These are phyloP conservation scores for Neoascochyta sp. DNA, from an alignment of 2,329 filamentous ascomycete genomes.

Conservation along the genomic window DNA sequence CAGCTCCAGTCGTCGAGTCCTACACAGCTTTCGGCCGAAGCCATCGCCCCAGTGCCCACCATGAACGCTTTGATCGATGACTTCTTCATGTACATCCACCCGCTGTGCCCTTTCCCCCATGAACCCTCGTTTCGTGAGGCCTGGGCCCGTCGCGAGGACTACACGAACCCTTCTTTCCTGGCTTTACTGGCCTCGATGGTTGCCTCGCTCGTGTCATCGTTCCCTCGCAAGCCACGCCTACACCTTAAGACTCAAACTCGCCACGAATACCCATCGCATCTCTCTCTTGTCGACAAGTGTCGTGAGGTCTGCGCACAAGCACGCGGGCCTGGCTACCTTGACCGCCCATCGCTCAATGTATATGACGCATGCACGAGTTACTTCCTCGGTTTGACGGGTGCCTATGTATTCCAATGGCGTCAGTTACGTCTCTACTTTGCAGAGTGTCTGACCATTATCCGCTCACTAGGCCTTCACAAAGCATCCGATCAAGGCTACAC, in stretches of 20 bases:
- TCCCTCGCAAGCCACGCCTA: constrained; percentile 66
- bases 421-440: constrained; percentile 66
- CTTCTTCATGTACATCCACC: constrained; percentile 80
- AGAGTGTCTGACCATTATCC: constrained; percentile 67
- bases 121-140: constrained; percentile 71
- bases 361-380: constrained; percentile 71
- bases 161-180: constrained; percentile 63
- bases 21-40: constrained; percentile 56
- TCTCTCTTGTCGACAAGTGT: constrained; percentile 67
- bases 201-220: constrained; percentile 68
- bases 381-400: constrained; percentile 64
- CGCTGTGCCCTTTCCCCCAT: constrained; percentile 72
- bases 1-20: constrained; percentile 47
- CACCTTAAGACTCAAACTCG: constrained; percentile 66
- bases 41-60: constrained; percentile 66
- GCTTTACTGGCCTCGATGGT: constrained; percentile 73
- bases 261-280: constrained; percentile 64
- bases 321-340: constrained; percentile 58
- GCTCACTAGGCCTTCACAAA: constrained; percentile 63
- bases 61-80: constrained; percentile 70
- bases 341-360: constrained; percentile 52
- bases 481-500: constrained; percentile 46
- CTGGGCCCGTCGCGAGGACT: constrained; percentile 64
- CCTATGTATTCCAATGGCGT: constrained; percentile 66
- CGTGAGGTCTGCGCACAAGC: constrained; percentile 65